Percentiles rank a stretch among this genome's conserved stretches.
Conservation (phyloP, 1,284 basidiomycete genomes). For the Macrocystidia cucumis region DNA sequence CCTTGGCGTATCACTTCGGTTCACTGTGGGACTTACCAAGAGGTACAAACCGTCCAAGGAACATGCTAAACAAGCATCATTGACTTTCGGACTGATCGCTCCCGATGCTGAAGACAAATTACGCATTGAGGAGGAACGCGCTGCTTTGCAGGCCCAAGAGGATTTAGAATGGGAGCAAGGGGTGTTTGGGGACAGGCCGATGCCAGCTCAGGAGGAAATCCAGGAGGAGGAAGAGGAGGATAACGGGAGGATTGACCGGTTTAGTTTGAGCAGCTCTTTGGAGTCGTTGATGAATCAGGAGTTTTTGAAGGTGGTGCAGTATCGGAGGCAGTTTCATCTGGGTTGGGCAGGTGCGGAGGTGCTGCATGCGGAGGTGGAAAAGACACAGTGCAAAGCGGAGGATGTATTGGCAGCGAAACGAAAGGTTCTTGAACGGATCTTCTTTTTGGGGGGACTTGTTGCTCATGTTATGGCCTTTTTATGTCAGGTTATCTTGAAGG, state of each 20-base stretch:
- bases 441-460: background rate
- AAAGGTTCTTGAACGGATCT: constrained; percentile 17
- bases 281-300: constrained; percentile 47
- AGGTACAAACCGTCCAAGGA: constrained; percentile 47
- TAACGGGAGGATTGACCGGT: constrained; percentile 37
- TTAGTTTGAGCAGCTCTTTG: constrained; percentile 52
- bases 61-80: constrained; percentile 34
- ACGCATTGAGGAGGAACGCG: constrained; percentile 22
- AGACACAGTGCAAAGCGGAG: constrained; percentile 31
- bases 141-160: constrained; percentile 17
- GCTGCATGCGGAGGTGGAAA: constrained; percentile 38
- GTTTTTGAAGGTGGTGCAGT: constrained; percentile 42
- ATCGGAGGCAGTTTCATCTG: constrained; percentile 39
- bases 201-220: constrained; percentile 8
- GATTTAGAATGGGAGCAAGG: constrained; percentile 17
- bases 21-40: constrained; percentile 47
- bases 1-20: constrained; percentile 28
- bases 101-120: constrained; percentile 33
- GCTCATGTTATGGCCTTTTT: constrained; percentile 1
- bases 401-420: constrained; percentile 24
- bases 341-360: constrained; percentile 60
- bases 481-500: constrained; percentile 26
- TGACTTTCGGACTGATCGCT: constrained; percentile 38
- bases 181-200: constrained; percentile 12
- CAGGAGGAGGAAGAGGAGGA: constrained; percentile 26